These are phyloP conservation scores for Trichoderma simmonsii DNA, from an alignment of 2,329 filamentous ascomycete species.

Conservation along the genomic window DNA sequence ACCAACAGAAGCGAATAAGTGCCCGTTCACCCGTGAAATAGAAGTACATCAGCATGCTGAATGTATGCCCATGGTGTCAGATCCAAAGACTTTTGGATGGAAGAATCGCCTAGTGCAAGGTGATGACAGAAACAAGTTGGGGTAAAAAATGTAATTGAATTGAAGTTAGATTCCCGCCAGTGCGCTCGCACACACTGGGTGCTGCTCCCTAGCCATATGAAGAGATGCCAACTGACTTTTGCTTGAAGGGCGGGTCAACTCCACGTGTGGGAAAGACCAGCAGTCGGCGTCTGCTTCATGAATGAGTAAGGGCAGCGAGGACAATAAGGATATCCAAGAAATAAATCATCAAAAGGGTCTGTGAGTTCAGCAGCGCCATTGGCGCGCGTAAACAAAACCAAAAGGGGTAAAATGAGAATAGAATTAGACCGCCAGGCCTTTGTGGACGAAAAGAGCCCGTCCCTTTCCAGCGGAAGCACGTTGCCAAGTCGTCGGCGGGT, in stretches of 20 bases:
- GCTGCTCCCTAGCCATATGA: not conserved
- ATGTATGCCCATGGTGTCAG: constrained; percentile 23
- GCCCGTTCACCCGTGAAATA: constrained; percentile 22
- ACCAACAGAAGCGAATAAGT: constrained; percentile 32
- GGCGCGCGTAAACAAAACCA: not conserved
- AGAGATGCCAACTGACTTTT: constrained; percentile 1
- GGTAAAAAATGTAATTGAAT: constrained; percentile 20
- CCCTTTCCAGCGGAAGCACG: constrained; percentile 8
- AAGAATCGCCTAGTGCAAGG: constrained; percentile 28
- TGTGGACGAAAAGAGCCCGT: constrained; percentile 13
- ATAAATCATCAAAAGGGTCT: constrained; percentile 7
- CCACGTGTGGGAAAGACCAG: not conserved
- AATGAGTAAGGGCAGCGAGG: constrained; percentile 13
- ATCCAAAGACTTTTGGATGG: constrained; percentile 22
- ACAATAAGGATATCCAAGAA: not conserved
- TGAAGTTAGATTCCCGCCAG: constrained; percentile 24
- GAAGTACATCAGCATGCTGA: constrained; percentile 20
- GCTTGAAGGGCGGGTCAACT: not conserved
- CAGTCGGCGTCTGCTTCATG: constrained; percentile 18
- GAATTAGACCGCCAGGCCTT: constrained; percentile 19
- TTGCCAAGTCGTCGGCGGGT: constrained; percentile 19
- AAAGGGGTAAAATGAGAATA: constrained; percentile 12
- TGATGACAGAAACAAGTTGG: constrained; percentile 24
- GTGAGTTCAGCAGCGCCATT: constrained; percentile 21
- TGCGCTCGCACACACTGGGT: constrained; percentile 18